A percentile compares a stretch with the other conserved stretches of the same genome.
Conservation (phyloP, 805 yeast species). For the Zygosaccharomyces bisporus region DNA sequence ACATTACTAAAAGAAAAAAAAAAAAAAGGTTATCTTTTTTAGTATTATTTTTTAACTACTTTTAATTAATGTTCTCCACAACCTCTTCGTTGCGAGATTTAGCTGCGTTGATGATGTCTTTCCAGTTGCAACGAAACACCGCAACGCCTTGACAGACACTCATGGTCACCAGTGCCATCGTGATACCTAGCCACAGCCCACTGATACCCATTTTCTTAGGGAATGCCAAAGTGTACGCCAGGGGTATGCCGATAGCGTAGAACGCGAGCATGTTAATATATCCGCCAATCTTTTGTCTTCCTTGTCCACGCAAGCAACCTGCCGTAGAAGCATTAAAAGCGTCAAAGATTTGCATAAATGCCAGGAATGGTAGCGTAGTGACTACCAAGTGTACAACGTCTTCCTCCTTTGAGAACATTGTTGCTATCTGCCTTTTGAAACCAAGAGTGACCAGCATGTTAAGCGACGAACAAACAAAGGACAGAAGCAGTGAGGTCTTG, state of each 20-base stretch:
- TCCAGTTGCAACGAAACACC: conserved; percentile 36
- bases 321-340: conserved; percentile 68
- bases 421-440: conserved; percentile 43
- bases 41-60: not conserved
- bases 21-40: not conserved
- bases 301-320: conserved; percentile 76
- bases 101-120: conserved; percentile 29
- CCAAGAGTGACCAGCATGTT: conserved; percentile 46
- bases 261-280: conserved; percentile 35
- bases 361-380: conserved; percentile 56
- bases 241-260: conserved; percentile 57
- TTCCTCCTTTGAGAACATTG: conserved; percentile 57
- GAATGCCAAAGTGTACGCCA: conserved; percentile 53
- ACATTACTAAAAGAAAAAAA: too few relatives aligned
- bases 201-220: conserved; percentile 45
- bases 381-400: conserved; percentile 51
- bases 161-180: conserved; percentile 34
- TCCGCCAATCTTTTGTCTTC: conserved; percentile 44
- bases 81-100: conserved; percentile 29
- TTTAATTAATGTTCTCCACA: not conserved
- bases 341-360: conserved; percentile 67
- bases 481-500: conserved; percentile 42
- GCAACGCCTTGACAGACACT: conserved; percentile 35
- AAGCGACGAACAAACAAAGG: conserved; percentile 39
- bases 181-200: conserved; percentile 62